phyloP scores from a whole-genome alignment of 2,329 filamentous ascomycete genomes.

The Emydomyces testavorans region DNA sequence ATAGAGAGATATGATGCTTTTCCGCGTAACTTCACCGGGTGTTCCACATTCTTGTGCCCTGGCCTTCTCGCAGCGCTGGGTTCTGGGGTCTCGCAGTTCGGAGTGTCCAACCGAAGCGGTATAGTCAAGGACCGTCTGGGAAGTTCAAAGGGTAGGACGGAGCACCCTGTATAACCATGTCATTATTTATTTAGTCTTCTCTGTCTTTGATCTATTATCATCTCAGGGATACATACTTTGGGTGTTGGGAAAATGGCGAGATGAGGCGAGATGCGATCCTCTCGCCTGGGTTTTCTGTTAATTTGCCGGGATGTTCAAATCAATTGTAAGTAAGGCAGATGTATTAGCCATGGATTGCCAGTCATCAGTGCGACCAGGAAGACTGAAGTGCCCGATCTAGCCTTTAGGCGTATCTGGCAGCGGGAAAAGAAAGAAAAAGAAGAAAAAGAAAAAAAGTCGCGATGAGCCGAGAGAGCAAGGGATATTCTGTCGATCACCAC shows the following conservation, averaged over 20 bases:
- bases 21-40: not conserved
- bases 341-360: not conserved
- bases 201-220: no score
- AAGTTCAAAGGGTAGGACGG: no score
- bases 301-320: not conserved
- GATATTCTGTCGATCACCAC: not conserved
- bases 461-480: conserved; percentile 1
- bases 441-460: not conserved
- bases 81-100: not conserved
- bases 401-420: not conserved
- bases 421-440: not conserved
- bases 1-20: no score
- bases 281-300: not conserved
- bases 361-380: no score
- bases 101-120: not conserved
- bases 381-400: no score
- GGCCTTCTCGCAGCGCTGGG: not conserved
- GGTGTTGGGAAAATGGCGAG: no score
- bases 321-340: not conserved
- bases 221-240: no score
- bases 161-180: no score
- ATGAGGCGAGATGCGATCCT: no score
- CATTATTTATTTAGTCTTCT: no score
- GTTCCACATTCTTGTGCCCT: conserved; percentile 2
- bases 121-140: not conserved